Conservation (phyloP, 1,139 yeast species). For the Candida smagusa region DNA sequence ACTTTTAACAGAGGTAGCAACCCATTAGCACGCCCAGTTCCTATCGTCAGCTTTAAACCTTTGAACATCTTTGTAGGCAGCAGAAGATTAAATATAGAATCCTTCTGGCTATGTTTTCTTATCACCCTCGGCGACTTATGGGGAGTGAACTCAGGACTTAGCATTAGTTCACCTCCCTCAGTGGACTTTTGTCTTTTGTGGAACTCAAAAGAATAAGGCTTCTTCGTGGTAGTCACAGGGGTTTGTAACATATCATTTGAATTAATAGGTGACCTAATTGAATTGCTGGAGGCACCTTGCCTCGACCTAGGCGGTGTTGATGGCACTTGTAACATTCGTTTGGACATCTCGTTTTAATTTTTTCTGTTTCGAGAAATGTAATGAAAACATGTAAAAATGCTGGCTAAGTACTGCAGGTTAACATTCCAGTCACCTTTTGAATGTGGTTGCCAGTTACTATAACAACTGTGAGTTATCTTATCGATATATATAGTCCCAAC, state of each 20-base stretch:
- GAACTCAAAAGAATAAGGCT: conserved; percentile 3
- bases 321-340: conserved; percentile 5
- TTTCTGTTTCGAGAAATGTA: not conserved
- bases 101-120: conserved; percentile 6
- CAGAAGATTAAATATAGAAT: conserved; percentile 6
- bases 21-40: conserved; percentile 9
- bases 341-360: conserved; percentile 3
- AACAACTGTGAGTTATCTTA: too few species aligned
- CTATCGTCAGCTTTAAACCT: conserved; percentile 9
- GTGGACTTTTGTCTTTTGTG: conserved; percentile 9
- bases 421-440: too few species aligned
- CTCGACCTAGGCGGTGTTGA: conserved; percentile 9
- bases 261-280: not conserved
- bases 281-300: not conserved
- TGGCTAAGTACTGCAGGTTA: not conserved
- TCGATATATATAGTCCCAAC: too few species aligned
- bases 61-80: conserved; percentile 8
- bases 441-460: too few species aligned
- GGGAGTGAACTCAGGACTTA: conserved; percentile 11
- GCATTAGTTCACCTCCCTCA: conserved; percentile 4
- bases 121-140: conserved; percentile 6
- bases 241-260: conserved; percentile 9
- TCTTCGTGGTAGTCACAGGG: conserved; percentile 6
- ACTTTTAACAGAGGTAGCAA: conserved; percentile 9
- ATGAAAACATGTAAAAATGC: not conserved